These are phyloP conservation scores for Haplosporangium gracile DNA, from an alignment of 192 early-diverging fungal genomes.

Conservation along the genomic window DNA sequence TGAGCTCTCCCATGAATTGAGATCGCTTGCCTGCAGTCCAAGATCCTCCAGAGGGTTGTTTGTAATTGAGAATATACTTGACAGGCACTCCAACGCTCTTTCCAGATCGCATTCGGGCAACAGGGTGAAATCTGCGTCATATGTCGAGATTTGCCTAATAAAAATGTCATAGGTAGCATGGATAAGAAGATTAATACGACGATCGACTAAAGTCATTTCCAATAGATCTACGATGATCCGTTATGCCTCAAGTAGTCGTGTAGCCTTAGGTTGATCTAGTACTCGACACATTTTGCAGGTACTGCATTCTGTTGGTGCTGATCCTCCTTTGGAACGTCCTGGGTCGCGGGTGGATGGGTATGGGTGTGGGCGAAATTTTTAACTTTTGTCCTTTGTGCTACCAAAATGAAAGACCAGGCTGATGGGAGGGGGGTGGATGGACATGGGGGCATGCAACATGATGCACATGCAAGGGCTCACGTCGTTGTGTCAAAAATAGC, in stretches of 20 bases:
- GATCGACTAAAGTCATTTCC: neutral
- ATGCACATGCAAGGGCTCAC: slow-evolving; percentile 8
- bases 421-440: neutral
- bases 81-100: slow-evolving; percentile 34
- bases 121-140: slow-evolving; percentile 53
- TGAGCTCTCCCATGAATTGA: slow-evolving; percentile 33
- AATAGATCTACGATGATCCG: neutral
- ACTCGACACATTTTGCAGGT: neutral
- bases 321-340: neutral
- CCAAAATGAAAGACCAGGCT: neutral
- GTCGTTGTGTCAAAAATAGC: neutral
- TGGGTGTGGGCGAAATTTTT: neutral
- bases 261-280: too few species aligned
- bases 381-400: neutral
- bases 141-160: slow-evolving; percentile 54
- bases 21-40: slow-evolving; percentile 23
- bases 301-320: too few species aligned
- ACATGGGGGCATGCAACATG: neutral
- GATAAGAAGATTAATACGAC: neutral
- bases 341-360: neutral
- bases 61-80: slow-evolving; percentile 30
- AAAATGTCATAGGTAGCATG: neutral
- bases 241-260: neutral
- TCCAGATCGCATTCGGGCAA: slow-evolving; percentile 50
- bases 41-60: slow-evolving; percentile 52